These are phyloP conservation scores for Madurella mycetomatis DNA, from an alignment of 2,329 filamentous ascomycete species.

Conservation along the genomic window DNA sequence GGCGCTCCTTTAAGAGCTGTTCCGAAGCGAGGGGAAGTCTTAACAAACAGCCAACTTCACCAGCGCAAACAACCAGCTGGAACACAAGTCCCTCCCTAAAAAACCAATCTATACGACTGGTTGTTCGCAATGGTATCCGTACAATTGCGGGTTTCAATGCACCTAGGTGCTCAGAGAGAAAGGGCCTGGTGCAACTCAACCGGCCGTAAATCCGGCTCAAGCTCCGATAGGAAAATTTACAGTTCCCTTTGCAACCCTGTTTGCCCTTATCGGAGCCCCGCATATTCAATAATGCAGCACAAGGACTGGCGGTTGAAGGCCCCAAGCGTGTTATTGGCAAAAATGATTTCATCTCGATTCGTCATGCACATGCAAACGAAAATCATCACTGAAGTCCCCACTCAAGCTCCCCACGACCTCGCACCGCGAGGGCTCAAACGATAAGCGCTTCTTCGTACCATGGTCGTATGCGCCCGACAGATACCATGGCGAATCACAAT, in stretches of 20 bases:
- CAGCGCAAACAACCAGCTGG: background rate
- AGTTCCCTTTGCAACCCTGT: background rate
- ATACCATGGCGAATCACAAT: slow-evolving; percentile 42
- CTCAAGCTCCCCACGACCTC: slow-evolving; percentile 1
- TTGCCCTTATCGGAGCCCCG: slow-evolving; percentile 15
- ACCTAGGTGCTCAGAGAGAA: background rate
- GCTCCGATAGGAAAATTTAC: slow-evolving; percentile 21
- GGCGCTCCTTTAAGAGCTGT: background rate
- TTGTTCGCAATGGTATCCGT: background rate
- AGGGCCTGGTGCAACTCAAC: background rate
- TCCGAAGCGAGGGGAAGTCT: background rate
- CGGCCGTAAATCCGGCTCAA: background rate
- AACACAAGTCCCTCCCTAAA: too few relatives aligned
- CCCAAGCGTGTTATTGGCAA: slow-evolving; percentile 16
- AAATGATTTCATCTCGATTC: slow-evolving; percentile 20
- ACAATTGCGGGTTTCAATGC: background rate
- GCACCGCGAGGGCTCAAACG: background rate
- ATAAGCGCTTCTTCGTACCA: slow-evolving; percentile 3
- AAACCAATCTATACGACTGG: too few relatives aligned
- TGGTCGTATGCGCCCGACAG: slow-evolving; percentile 13
- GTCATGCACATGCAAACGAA: slow-evolving; percentile 21
- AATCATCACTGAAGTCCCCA: slow-evolving; percentile 6
- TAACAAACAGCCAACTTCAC: background rate
- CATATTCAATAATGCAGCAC: slow-evolving; percentile 17
- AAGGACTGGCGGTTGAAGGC: background rate